Evolutionary conservation across 1,139 yeast species (phyloP), one percentile per base, ranked within the genome.

Genomic region (Diutina neorugosa): DNA sequence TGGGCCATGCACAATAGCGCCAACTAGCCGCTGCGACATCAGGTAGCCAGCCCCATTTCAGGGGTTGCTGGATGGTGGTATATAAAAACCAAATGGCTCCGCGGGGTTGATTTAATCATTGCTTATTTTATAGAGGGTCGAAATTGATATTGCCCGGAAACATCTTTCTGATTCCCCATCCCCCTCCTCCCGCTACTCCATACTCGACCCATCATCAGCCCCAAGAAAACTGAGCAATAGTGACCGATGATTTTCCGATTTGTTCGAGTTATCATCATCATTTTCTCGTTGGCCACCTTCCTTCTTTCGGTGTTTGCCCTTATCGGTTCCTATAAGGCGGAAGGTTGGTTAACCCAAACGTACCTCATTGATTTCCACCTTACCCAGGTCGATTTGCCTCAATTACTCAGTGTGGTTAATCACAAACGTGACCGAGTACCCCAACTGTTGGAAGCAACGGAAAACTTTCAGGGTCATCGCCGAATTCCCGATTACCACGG

Each of bases 271-370:
- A 54, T 72, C 19, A 62, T 73, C 49, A 62, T 73, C 20, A 54
- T 73, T 27, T 64, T 73, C 52, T 66, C 78, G 16, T 53, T 71
- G 16, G 73, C 70, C 19, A 63, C 67, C 5, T 61, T 69, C 1
- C 53, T 73, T n/a, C 63, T 73, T 25, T 63, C 74, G 14, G 61
- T 66, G 1, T 72, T 74, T 64, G 77, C 76, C 6, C 53, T 74
- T 11, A 64, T 71, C n/a, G 77, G 78, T 1, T 71, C 78, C 1
- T 73, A 71, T 59, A 64, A 65, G 50, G 69, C 71, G 53, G 65
- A 67, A 49, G 41, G 61, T 4, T 71, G 68, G 57, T 63, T 74
- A 48, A 73, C 76, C 8, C 58, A 61, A 37, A 67, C 74, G 37
- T 74, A 73, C 56, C 60, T 73, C 54, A 57, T 74, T 42, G 70